phyloP scores from a whole-genome alignment of 805 yeast species.

The Lipomyces yamanashiensis region DNA sequence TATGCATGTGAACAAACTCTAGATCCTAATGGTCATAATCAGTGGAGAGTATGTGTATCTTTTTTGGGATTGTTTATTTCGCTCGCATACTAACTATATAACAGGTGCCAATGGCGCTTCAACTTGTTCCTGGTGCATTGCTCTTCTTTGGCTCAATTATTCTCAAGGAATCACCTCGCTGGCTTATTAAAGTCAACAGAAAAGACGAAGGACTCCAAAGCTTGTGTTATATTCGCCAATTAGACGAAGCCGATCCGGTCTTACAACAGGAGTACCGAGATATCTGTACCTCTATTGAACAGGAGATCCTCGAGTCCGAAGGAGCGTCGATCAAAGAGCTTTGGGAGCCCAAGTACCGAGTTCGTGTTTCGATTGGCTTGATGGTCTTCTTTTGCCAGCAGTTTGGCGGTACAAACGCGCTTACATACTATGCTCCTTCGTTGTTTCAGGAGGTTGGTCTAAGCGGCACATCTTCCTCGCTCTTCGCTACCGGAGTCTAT shows the following conservation, averaged over 20 bases:
- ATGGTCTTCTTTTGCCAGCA: constrained; percentile 37
- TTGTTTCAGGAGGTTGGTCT: constrained; percentile 55
- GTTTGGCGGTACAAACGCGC: constrained; percentile 52
- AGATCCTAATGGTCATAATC: constrained; percentile 54
- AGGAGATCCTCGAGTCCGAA: constrained; percentile 23
- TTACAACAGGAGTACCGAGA: constrained; percentile 49
- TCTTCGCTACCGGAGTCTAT: constrained; percentile 36
- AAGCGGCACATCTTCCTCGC: constrained; percentile 45
- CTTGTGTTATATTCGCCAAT: constrained; percentile 49
- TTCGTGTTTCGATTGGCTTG: constrained; percentile 28
- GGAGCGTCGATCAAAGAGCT: constrained; percentile 27
- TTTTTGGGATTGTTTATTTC: background rate
- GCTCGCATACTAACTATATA: background rate
- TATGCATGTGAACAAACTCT: constrained; percentile 53
- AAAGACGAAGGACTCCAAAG: constrained; percentile 59
- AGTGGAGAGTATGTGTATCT: constrained; percentile 50
- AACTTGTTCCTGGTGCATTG: constrained; percentile 36
- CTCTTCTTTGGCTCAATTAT: constrained; percentile 55
- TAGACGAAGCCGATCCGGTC: constrained; percentile 49
- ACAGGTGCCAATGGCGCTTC: constrained; percentile 37
- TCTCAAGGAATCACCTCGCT: constrained; percentile 73
- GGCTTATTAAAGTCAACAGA: constrained; percentile 60
- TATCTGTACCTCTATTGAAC: constrained; percentile 26
- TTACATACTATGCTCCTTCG: constrained; percentile 54
- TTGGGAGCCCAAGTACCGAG: constrained; percentile 17